phyloP scores from a whole-genome alignment of 371 early-diverging fungal genomes.

The Homolaphlyctis polyrhiza region DNA sequence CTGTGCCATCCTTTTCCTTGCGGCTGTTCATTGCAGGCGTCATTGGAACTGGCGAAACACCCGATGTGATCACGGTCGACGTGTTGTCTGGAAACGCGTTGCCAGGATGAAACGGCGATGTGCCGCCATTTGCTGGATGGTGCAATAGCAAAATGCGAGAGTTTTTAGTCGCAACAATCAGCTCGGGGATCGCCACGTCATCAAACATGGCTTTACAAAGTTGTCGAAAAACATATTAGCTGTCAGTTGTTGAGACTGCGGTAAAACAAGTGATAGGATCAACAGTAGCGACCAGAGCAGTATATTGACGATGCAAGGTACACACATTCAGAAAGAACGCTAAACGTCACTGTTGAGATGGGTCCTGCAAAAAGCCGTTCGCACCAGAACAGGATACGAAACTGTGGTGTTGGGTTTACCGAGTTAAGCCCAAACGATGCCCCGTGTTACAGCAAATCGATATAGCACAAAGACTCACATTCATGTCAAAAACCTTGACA shows the following conservation, averaged over 20 bases:
- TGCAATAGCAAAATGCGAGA: slow-evolving; percentile 19
- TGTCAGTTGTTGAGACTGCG: too few relatives aligned
- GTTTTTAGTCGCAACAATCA: slow-evolving; percentile 30
- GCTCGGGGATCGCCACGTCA: slow-evolving; percentile 29
- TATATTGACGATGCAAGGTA: too few relatives aligned
- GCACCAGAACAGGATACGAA: slow-evolving; percentile 39
- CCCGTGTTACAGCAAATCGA: neutral
- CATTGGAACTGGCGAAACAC: neutral
- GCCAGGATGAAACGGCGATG: neutral
- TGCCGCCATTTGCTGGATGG: neutral
- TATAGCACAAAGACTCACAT: slow-evolving; percentile 17
- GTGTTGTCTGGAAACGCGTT: neutral
- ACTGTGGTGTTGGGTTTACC: slow-evolving; percentile 19
- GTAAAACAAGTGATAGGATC: too few relatives aligned
- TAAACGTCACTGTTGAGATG: slow-evolving; percentile 27
- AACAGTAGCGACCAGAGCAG: too few relatives aligned
- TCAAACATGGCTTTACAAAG: slow-evolving; percentile 18
- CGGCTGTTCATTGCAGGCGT: neutral
- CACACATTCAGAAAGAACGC: neutral
- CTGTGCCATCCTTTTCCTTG: neutral
- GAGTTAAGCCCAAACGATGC: neutral
- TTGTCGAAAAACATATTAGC: too few relatives aligned
- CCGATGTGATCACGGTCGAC: neutral
- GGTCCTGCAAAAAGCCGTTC: slow-evolving; percentile 37
- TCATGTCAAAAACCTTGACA: slow-evolving; percentile 40